Evolutionary conservation across 306 rosid genomes (phyloP), one percentile per base, ranked within the genome.

Genomic region (Cicer yamashitae): DNA sequence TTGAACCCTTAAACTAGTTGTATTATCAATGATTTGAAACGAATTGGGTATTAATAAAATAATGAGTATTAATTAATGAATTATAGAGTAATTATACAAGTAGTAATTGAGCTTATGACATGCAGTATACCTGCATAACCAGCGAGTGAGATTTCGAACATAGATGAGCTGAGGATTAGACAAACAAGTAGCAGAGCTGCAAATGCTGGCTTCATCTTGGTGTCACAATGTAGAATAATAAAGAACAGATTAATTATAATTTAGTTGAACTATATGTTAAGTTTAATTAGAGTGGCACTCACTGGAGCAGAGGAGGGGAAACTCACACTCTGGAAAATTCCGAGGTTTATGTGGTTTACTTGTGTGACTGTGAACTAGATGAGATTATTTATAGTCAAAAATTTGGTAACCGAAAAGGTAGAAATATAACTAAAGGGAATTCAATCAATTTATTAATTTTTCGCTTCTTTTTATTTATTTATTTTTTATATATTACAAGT

Each of bases 101-200:
- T 52, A 58, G 11, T 3, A 59, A 50, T 20, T 61, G 6, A 15
- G 38, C 6, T 17, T 43, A 18, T 6, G 53, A 63, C 75, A 67
- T 88, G 91, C 92, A 30, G 34, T 30, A 30, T 30, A 30, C 34
- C 34, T 30, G 3, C 82, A 62, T 84, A 62, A 57, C 79, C 70
- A 45, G 91, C 86, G 77, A 77, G 34, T 47, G 92, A 63, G 40
- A 79, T 46, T 78, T 91, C 64, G 1, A 88, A 64, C 74, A 89
- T 61, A 38, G 84, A 83, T 74, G 91, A 86, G 83, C 67, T 73
- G 38, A 91, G 84, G 70, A 93, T 78, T 58, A 93, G 90, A 70
- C 80, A 82, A 22, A 90, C 70, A 47, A 93, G 92, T 2, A 93
- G 60, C 22, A 83, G 13, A 68, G 84, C 50, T 37, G 81, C 79